phyloP scores from a whole-genome alignment of 2,329 filamentous ascomycete genomes.

The Blumeria hordei region DNA sequence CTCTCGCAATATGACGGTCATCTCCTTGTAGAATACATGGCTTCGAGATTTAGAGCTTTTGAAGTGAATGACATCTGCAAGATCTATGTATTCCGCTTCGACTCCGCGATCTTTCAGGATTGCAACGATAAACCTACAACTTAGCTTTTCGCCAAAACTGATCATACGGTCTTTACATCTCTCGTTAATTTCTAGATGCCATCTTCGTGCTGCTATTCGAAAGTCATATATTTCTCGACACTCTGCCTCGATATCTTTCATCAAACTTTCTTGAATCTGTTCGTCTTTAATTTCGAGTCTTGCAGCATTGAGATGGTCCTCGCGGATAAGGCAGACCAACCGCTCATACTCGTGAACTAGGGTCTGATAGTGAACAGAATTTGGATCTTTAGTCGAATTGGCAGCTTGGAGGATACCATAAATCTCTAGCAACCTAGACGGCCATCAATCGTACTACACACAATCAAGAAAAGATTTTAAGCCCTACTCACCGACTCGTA shows the following conservation, averaged over 20 bases:
- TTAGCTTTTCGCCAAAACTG: conserved; percentile 87
- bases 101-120: conserved; percentile 61
- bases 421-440: conserved; percentile 25
- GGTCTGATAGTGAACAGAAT: conserved; percentile 24
- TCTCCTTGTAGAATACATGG: conserved; percentile 42
- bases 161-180: conserved; percentile 71
- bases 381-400: conserved; percentile 26
- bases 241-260: conserved; percentile 46
- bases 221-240: conserved; percentile 63
- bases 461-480: too few species aligned
- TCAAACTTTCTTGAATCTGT: conserved; percentile 32
- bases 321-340: conserved; percentile 58
- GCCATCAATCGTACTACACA: background rate
- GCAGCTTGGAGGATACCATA: conserved; percentile 24
- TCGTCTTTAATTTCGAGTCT: conserved; percentile 33
- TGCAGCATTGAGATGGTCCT: conserved; percentile 58
- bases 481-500: conserved; percentile 56
- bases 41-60: conserved; percentile 33
- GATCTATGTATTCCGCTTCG: conserved; percentile 70
- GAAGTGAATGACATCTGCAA: conserved; percentile 59
- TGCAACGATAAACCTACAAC: conserved; percentile 74
- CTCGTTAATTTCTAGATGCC: conserved; percentile 52
- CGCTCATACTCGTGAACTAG: conserved; percentile 40
- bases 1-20: conserved; percentile 34
- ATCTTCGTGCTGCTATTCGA: conserved; percentile 35